phyloP scores from a whole-genome alignment of 768 basidiomycete species.

The Tricholoma matsutake region DNA sequence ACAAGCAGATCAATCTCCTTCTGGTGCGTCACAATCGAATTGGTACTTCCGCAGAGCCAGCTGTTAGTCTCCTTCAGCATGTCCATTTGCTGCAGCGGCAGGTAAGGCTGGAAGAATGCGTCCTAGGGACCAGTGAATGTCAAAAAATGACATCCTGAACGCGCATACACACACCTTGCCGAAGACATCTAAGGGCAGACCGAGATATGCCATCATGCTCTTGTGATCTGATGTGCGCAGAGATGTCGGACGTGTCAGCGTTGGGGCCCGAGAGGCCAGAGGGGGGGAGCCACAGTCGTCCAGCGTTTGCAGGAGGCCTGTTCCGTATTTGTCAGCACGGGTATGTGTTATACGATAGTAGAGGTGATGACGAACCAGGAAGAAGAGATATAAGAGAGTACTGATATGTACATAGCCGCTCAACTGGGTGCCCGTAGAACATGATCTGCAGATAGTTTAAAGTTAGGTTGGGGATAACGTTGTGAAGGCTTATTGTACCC shows the following conservation, averaged over 20 bases:
- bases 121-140: constrained; percentile 45
- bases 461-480: background rate
- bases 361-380: constrained; percentile 58
- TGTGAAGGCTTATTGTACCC: constrained; percentile 43
- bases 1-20: constrained; percentile 88
- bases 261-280: constrained; percentile 62
- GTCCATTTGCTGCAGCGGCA: constrained; percentile 93
- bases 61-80: constrained; percentile 74
- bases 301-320: constrained; percentile 83
- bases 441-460: constrained; percentile 61
- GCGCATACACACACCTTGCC: constrained; percentile 57
- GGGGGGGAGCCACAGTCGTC: constrained; percentile 91
- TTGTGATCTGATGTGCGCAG: constrained; percentile 85
- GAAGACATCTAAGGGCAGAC: constrained; percentile 91
- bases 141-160: background rate
- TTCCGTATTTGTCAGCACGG: background rate
- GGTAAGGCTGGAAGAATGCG: constrained; percentile 96
- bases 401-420: constrained; percentile 94
- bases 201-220: constrained; percentile 89
- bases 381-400: constrained; percentile 94
- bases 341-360: background rate
- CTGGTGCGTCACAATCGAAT: constrained; percentile 92
- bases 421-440: constrained; percentile 96
- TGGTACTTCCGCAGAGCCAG: constrained; percentile 95
- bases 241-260: constrained; percentile 64